Base-by-base conservation (phyloP, 2,329 filamentous ascomycete genomes). In the Aureobasidium sp. region DNA sequence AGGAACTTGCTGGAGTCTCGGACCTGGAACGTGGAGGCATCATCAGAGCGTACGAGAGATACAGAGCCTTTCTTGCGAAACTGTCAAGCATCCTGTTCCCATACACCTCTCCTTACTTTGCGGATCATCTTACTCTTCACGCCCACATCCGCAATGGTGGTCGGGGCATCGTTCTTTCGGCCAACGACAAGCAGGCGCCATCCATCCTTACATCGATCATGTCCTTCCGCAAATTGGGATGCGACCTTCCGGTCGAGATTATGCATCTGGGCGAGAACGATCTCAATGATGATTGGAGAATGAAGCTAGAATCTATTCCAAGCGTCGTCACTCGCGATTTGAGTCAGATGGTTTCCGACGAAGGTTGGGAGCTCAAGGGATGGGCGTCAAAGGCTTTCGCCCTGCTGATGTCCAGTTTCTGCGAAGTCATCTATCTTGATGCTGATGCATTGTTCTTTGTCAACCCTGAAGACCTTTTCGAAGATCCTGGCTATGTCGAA, bases 321-420 rank as follows among this genome's bases (percentile, higher is more conserved):
- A 74, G 73, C 3, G 76, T 79, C 9, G 69, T 75, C 13, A 78
- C 76, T 0, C 70, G 77, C 19, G 75, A 79, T 60, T 69, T 79
- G 40, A 71, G 71, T n/a, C 70, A 71, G 35, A 78, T 79, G 75
- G 72, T 78, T 9, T 71, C 74, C 37, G 75, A 77, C 29, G 67
- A 70, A 23, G 75, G 75, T n/a, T 79, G 76, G 77, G 70, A 69
- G 42, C 66, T 78, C 49, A 65, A 71, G 70, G 76, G 76, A 4
- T 78, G 75, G 75, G 77, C 76, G 0, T 74, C 73, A 21, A 79
- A 79, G 63, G 75, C 77, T 1, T 79, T 77, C 46, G 77, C 76
- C 2, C 76, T 78, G 23, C 67, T 79, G 5, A 66, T 77, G 61
- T 78, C 76, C 1, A 76, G 74, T 38, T 79, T 78, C 67, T 74